Base-by-base conservation (phyloP, 2,329 filamentous ascomycete species). In the Phialophora tarda region DNA sequence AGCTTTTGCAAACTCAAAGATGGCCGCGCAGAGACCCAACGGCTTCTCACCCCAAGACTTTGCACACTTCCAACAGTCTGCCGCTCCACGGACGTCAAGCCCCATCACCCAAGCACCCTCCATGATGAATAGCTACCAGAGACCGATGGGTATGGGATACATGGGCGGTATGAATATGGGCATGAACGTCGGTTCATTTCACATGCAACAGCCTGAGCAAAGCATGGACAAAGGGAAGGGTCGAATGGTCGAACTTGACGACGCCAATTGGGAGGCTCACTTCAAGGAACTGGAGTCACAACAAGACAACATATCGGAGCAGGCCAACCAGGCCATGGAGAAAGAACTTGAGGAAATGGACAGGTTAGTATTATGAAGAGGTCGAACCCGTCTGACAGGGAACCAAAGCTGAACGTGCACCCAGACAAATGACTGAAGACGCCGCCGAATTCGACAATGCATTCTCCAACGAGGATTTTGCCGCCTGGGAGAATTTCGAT, bases 251-350 rank as follows among this genome's bases (percentile, higher is more conserved):
- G 95, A 98, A 81, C 86, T 98, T 26, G 92, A 97, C 76, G 94
- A 99, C 73, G 83, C 90, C 75, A 90, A 96, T 75, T 98, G 95
- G 95, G 94, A 98, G 79, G 92, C 93, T 73, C 93, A 98, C 78
- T 99, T 99, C 78, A 91, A 92, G 64, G 88, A 95, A 78, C 80
- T 80, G 47, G 82, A 84, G 58, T 77, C 80, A 58, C 82, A 83
- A 73, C 78, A 81, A 61, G 82, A 83, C 73, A 82, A 82, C 62
- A 78, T 86, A 64, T 87, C 88, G 69, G 82, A 81, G 41, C 82
- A 89, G 75, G 91, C 91, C 61, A 89, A 91, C 69, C 84, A 84
- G 66, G 90, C 90, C 21, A 91, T 94, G 73, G 93, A 96, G 82
- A 86, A 86, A 67, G 93, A 98, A 82, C 85, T 98, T 73, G 89